Base-by-base conservation (phyloP, 2,329 filamentous ascomycete genomes). In the Emmonsiellopsis sp. region DNA sequence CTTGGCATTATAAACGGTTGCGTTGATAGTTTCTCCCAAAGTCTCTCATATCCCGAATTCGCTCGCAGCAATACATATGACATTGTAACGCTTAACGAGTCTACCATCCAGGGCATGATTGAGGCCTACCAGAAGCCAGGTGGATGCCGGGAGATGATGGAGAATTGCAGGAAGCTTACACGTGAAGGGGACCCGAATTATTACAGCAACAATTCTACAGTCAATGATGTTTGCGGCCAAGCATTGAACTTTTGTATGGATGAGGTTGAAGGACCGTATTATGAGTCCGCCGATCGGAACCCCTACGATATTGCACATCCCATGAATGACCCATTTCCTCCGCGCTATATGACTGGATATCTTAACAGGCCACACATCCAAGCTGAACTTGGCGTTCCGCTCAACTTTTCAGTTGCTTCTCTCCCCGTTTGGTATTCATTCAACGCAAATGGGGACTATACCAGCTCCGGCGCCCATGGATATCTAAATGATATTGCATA, bases 1-100 rank as follows among this genome's bases (percentile, higher is more conserved):
- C 63, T 78, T 1, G 61, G 75, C 0, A 73, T 78, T 56, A 70
- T 77, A 54, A 78, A 89, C 64, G 86, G 85, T 10, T 81, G 84
- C 58, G 72, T 89, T 37, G 87, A 90, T 62, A 75, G 79, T 59
- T 65, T 82, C 33, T 74, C 82, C 1, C 83, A 88, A 51, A 59
- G 59, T 6, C 63, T 62, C 2, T 70, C 63, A 46, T 73, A 73
- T 54, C 69, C 71, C 1, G 62, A 66, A 31, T 71, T 71, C 48
- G 70, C 71, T 5, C 69, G 66, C 49, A 61, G 66, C 31, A 75
- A 75, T 54, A 72, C 83, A 0, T 90, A 87, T 63, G 80, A 77
- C 7, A 76, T 86, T 53, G 62, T 79, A 57, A 73, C 78, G 2
- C 77, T 87, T 42, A 55, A 57, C 45, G 50, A 53, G 13, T 51